phyloP scores from a whole-genome alignment of 768 basidiomycete species.

The Pholiota conissans region DNA sequence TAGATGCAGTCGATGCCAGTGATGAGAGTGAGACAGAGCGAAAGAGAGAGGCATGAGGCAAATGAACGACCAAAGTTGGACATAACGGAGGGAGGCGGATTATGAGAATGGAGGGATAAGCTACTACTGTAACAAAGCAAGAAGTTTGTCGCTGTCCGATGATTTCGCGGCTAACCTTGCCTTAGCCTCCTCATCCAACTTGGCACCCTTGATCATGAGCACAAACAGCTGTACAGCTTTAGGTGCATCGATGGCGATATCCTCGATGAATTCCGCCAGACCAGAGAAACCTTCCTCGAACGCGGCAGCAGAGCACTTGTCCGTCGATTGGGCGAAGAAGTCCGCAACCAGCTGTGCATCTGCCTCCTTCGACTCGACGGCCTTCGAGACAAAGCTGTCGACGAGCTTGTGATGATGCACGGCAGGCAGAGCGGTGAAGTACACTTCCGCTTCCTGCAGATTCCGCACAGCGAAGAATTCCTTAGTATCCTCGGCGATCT shows the following conservation, averaged over 20 bases:
- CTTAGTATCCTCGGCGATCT: conserved; percentile 79
- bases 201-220: conserved; percentile 69
- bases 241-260: conserved; percentile 88
- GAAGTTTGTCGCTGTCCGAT: conserved; percentile 57
- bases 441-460: conserved; percentile 84
- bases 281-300: conserved; percentile 77
- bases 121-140: conserved; percentile 60
- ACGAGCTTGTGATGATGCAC: conserved; percentile 67
- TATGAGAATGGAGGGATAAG: conserved; percentile 14
- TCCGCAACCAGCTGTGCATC: conserved; percentile 79
- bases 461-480: conserved; percentile 87
- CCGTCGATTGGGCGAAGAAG: conserved; percentile 64
- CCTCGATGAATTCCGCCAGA: conserved; percentile 78
- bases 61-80: conserved; percentile 20
- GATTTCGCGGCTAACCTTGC: conserved; percentile 62
- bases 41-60: conserved; percentile 14
- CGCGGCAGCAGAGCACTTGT: conserved; percentile 57
- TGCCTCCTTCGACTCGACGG: conserved; percentile 79
- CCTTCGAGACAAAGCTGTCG: conserved; percentile 70
- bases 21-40: conserved; percentile 16
- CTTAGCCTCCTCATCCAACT: conserved; percentile 61
- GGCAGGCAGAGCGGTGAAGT: conserved; percentile 74
- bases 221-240: conserved; percentile 79
- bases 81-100: neutral
- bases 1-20: conserved; percentile 15